phyloP scores from a whole-genome alignment of 2,329 filamentous ascomycete species.

The Golovinomyces cichoracearum region DNA sequence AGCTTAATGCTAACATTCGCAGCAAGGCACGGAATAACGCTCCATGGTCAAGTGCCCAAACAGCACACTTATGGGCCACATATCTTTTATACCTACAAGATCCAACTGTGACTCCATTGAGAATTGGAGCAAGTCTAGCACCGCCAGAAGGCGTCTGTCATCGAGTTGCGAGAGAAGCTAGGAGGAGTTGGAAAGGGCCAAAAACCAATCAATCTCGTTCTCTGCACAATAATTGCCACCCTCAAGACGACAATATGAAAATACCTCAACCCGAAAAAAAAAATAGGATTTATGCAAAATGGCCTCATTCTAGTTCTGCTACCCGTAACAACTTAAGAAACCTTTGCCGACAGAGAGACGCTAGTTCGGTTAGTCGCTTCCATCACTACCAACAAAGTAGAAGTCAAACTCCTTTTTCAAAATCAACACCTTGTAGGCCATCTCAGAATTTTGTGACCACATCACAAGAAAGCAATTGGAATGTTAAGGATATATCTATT shows the following conservation, averaged over 20 bases:
- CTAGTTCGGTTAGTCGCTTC: conserved; percentile 20
- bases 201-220: conserved; percentile 15
- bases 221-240: background rate
- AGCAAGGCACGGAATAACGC: conserved; percentile 18
- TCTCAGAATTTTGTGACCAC: conserved; percentile 9
- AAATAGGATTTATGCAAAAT: conserved; percentile 26
- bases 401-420: conserved; percentile 30
- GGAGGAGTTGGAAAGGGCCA: conserved; percentile 38
- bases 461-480: conserved; percentile 27
- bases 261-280: conserved; percentile 27
- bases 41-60: conserved; percentile 39
- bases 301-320: conserved; percentile 37
- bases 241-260: conserved; percentile 23
- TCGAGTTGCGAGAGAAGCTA: conserved; percentile 39
- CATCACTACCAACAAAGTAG: conserved; percentile 21
- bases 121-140: conserved; percentile 34
- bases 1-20: conserved; percentile 10
- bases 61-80: conserved; percentile 37
- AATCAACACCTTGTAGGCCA: conserved; percentile 17
- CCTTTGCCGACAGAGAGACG: conserved; percentile 31
- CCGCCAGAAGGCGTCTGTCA: conserved; percentile 38
- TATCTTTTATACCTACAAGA: conserved; percentile 40
- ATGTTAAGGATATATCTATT: conserved; percentile 33
- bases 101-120: conserved; percentile 39
- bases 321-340: conserved; percentile 36